Evolutionary conservation across 169 alveolate genomes (phyloP).

Genomic region (Plasmodium fragile): DNA sequence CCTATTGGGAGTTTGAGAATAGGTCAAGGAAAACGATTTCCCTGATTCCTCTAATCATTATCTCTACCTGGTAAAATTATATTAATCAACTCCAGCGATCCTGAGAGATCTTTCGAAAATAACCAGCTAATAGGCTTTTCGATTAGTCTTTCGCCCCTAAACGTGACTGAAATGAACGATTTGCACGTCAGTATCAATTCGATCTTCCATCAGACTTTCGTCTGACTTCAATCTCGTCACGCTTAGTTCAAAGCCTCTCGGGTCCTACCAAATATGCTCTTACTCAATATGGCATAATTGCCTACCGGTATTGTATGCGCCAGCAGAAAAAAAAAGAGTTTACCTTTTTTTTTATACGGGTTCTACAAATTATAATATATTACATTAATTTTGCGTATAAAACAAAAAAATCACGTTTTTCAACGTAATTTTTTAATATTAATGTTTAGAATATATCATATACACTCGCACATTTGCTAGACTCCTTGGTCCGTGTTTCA

Average conservation of each 20-base stretch:
- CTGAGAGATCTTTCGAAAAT: constrained; percentile 86
- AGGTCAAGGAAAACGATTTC: neutral
- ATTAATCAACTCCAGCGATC: no score
- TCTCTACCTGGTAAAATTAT: constrained; percentile 83
- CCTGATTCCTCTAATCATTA: neutral
- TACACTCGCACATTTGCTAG: constrained; percentile 85
- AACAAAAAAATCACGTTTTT: neutral
- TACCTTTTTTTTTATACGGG: no score
- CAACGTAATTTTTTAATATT: neutral
- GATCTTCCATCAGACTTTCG: constrained; percentile 94
- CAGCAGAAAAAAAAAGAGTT: no score
- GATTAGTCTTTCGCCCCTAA: constrained; percentile 95
- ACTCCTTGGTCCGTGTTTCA: constrained; percentile 97
- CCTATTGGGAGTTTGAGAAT: no score
- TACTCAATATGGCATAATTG: constrained; percentile 86
- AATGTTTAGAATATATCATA: constrained; percentile 51
- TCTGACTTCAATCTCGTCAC: constrained; percentile 93
- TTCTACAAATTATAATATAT: neutral
- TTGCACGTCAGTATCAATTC: constrained; percentile 94
- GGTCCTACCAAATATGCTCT: constrained; percentile 94
- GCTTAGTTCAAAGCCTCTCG: constrained; percentile 94
- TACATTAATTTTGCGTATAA: constrained; percentile 65
- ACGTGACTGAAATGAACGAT: constrained; percentile 93
- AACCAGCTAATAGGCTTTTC: constrained; percentile 95
- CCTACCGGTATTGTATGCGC: constrained; percentile 11